These are phyloP conservation scores for Backusella macrospora DNA, from an alignment of 192 early-diverging fungal genomes.

Conservation along the genomic window DNA sequence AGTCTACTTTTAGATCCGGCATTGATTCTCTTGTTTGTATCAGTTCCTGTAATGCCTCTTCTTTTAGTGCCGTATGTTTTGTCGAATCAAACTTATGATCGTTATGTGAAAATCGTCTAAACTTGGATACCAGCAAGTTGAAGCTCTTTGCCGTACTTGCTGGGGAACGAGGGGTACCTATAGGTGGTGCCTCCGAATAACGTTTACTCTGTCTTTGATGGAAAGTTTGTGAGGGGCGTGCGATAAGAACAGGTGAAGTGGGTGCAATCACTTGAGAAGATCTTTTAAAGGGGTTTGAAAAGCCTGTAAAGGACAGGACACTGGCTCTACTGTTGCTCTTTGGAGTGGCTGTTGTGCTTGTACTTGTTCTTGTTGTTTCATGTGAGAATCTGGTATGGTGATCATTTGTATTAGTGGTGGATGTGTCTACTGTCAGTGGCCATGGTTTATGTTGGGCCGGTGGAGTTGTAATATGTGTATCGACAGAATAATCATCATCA, in stretches of 20 bases:
- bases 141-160: conserved; percentile 20
- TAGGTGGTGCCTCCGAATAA: conserved; percentile 23
- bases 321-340: conserved; percentile 16
- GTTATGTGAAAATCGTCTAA: conserved; percentile 24
- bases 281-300: conserved; percentile 25
- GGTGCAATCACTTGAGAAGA: not conserved
- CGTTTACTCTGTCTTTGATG: conserved; percentile 40
- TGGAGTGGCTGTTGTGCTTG: not conserved
- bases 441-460: conserved; percentile 12
- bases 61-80: conserved; percentile 33
- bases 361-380: not conserved
- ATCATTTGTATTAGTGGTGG: not conserved
- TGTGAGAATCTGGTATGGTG: not conserved
- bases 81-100: conserved; percentile 23
- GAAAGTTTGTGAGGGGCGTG: conserved; percentile 34
- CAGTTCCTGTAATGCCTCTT: conserved; percentile 42
- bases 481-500: conserved; percentile 30
- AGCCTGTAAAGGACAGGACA: not conserved
- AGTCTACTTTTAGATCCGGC: conserved; percentile 57
- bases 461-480: conserved; percentile 38
- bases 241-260: conserved; percentile 10
- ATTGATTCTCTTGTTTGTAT: conserved; percentile 44
- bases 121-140: conserved; percentile 25
- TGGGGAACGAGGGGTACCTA: not conserved
- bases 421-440: not conserved